These are phyloP conservation scores for Phycomyces nitens DNA, from an alignment of 192 early-diverging fungal species.

Conservation along the genomic window DNA sequence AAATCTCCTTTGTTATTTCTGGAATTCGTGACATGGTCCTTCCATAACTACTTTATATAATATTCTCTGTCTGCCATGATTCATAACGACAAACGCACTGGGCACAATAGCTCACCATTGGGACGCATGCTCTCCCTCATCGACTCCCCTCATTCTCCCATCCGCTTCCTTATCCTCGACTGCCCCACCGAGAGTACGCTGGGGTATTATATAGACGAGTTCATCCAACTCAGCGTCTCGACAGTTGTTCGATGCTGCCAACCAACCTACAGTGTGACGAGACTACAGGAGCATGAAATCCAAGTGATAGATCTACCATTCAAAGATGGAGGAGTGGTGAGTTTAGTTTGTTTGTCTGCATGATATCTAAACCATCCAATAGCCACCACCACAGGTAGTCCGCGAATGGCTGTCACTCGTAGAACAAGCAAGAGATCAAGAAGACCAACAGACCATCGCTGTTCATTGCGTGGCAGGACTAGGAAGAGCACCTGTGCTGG, in stretches of 20 bases:
- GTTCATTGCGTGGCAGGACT: conserved; percentile 95
- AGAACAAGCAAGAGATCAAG: conserved; percentile 32
- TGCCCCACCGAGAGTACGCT: conserved; percentile 82
- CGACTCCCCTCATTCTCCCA: conserved; percentile 48
- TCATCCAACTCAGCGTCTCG: conserved; percentile 68
- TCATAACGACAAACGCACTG: conserved; percentile 7
- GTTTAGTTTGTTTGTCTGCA: background rate
- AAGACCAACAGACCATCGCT: conserved; percentile 59
- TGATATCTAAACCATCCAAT: background rate
- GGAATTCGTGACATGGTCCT: background rate
- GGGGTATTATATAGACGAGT: conserved; percentile 66
- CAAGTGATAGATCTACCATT: conserved; percentile 83
- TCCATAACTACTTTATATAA: background rate
- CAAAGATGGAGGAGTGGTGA: conserved; percentile 81
- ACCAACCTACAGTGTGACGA: conserved; percentile 71
- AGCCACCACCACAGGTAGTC: conserved; percentile 45
- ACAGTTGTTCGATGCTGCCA: conserved; percentile 91
- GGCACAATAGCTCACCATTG: conserved; percentile 33
- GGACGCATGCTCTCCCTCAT: conserved; percentile 61
- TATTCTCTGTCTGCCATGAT: background rate
- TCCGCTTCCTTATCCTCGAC: conserved; percentile 88
- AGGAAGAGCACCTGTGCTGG: conserved; percentile 90
- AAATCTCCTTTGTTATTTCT: background rate
- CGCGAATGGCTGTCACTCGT: conserved; percentile 62
- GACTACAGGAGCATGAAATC: conserved; percentile 58